phyloP scores from a whole-genome alignment of 2,329 filamentous ascomycete genomes.

The Cladosporium colombiae region DNA sequence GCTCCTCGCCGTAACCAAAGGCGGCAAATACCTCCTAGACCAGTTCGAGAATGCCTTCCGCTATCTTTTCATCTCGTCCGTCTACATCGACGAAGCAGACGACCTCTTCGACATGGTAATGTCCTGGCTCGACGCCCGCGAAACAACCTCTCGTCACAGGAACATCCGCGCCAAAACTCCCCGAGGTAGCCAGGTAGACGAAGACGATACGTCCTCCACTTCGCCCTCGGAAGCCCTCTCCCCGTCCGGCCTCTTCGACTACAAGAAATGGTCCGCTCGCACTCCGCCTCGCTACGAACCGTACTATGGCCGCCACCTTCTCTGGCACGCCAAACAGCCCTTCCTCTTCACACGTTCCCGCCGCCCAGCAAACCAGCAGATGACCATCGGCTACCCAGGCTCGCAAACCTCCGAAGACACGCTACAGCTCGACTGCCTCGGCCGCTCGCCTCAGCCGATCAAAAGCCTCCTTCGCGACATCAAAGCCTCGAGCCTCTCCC shows the following conservation, averaged over 20 bases:
- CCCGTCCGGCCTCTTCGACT: constrained; percentile 50
- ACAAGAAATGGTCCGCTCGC: constrained; percentile 50
- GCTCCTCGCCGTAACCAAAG: constrained; percentile 44
- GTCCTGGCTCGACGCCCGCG: constrained; percentile 47
- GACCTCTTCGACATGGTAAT: constrained; percentile 47
- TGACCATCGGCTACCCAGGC: constrained; percentile 28
- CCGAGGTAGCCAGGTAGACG: constrained; percentile 37
- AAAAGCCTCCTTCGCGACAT: constrained; percentile 49
- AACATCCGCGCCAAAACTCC: constrained; percentile 45
- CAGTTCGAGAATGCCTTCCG: constrained; percentile 37
- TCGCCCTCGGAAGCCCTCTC: constrained; percentile 40
- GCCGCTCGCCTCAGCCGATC: constrained; percentile 51
- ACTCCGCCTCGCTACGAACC: constrained; percentile 53
- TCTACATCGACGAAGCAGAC: constrained; percentile 49
- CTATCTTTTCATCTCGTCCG: constrained; percentile 43
- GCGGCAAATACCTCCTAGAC: constrained; percentile 40
- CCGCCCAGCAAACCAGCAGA: constrained; percentile 31
- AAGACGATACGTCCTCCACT: constrained; percentile 28
- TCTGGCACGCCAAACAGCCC: constrained; percentile 46
- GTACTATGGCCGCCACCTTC: constrained; percentile 48
- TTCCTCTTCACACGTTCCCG: constrained; percentile 46
- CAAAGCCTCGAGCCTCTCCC: constrained; percentile 46
- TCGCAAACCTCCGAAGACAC: constrained; percentile 41
- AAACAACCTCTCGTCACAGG: constrained; percentile 40
- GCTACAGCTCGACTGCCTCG: constrained; percentile 49